Conservation (phyloP, 352 stramenopile species). For the Thalassiosira exigua region DNA sequence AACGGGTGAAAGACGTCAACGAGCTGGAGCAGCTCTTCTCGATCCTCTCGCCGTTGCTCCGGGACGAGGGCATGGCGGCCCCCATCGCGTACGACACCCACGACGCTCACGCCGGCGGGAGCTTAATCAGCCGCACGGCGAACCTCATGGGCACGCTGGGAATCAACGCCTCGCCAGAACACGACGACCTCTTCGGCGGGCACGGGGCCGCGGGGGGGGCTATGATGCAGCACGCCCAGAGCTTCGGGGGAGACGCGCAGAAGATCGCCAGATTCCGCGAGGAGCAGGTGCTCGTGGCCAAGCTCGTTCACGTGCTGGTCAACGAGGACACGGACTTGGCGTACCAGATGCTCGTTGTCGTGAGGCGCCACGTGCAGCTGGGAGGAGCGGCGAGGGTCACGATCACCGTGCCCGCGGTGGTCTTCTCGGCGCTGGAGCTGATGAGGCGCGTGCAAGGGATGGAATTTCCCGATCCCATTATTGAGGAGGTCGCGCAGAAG, state of each 20-base stretch:
- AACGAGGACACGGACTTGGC: slow-evolving; percentile 84
- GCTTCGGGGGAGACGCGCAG: slow-evolving; percentile 27
- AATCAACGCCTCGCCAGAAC: slow-evolving; percentile 38
- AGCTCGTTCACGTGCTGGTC: slow-evolving; percentile 92
- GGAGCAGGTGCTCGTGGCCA: slow-evolving; percentile 91
- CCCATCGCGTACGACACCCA: slow-evolving; percentile 17
- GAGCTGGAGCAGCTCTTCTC: slow-evolving; percentile 84
- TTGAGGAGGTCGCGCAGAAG: not conserved
- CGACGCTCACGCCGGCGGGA: slow-evolving; percentile 23
- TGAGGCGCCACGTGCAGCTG: slow-evolving; percentile 71
- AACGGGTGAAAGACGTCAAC: slow-evolving; percentile 58
- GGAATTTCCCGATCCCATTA: slow-evolving; percentile 58
- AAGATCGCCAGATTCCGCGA: slow-evolving; percentile 82
- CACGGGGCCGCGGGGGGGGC: too few relatives aligned
- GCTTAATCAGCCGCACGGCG: slow-evolving; percentile 57
- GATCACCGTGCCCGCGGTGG: slow-evolving; percentile 92
- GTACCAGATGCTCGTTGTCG: slow-evolving; percentile 86
- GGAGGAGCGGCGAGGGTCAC: slow-evolving; percentile 90
- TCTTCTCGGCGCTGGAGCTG: slow-evolving; percentile 91
- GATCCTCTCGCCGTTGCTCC: slow-evolving; percentile 91
- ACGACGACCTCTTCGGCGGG: slow-evolving; percentile 28
- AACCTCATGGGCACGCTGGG: slow-evolving; percentile 77
- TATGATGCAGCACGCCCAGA: not conserved
- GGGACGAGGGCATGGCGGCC: slow-evolving; percentile 56
- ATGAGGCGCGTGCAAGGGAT: slow-evolving; percentile 77